Percentiles rank a stretch among this genome's conserved stretches.
phyloP scores from a whole-genome alignment of 2,329 filamentous ascomycete genomes.

The Thelonectria rubi region DNA sequence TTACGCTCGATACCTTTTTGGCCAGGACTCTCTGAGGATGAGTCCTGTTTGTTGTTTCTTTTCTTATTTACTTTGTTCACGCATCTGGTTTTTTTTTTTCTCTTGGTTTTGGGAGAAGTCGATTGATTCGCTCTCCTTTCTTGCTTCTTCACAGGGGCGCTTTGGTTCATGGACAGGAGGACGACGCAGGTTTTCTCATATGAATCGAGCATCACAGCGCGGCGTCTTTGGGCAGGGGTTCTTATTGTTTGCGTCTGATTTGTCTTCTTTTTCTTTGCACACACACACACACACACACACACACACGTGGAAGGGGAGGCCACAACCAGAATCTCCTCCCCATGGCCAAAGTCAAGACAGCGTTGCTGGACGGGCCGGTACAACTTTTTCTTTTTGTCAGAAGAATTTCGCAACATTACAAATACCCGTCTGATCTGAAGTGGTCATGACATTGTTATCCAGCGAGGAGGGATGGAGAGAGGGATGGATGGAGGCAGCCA shows the following conservation, averaged over 20 bases:
- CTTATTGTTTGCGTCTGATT: not conserved
- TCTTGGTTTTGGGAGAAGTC: not conserved
- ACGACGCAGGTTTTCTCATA: not conserved
- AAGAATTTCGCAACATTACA: conserved; percentile 22
- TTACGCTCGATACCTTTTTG: conserved; percentile 15
- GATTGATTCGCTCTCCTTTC: not conserved
- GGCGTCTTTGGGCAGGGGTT: not conserved
- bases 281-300: conserved; percentile 2
- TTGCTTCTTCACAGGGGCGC: conserved; percentile 1
- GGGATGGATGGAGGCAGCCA: conserved; percentile 3
- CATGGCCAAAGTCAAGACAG: conserved; percentile 16
- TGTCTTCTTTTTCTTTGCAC: not conserved
- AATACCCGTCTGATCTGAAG: conserved; percentile 20
- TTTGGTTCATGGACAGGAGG: conserved; percentile 8
- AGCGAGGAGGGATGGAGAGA: not conserved
- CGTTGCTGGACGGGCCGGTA: conserved; percentile 28
- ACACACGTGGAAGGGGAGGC: conserved; percentile 12
- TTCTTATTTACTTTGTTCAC: conserved; percentile 8
- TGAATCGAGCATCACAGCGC: not conserved
- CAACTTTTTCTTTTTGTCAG: conserved; percentile 27
- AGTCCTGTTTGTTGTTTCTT: conserved; percentile 9
- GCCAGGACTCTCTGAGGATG: not conserved
- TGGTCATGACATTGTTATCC: conserved; percentile 27
- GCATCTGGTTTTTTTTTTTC: not conserved
- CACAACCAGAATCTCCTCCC: conserved; percentile 4